Evolutionary conservation across 169 alveolate species (phyloP), one percentile per base, ranked within the genome.

Genomic region (Plasmodium reichenowi): DNA sequence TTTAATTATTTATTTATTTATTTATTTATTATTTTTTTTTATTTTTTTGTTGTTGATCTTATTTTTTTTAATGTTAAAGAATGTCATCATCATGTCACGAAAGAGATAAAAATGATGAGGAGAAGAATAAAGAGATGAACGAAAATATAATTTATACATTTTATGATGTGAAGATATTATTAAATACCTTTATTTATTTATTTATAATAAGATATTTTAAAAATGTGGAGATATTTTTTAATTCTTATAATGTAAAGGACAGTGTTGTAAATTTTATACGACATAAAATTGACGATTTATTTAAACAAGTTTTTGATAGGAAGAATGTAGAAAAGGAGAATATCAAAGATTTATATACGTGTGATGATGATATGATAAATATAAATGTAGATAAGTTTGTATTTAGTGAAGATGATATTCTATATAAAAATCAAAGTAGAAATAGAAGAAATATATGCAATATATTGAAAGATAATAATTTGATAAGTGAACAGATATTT

Each of bases 151-250:
- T 63, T 10, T 24, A 59, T 54, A n/a, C 15, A 24, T 60, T 78
- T 78, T 78, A 58, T 9, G 71, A 78, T 10, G 71, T 67, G 62
- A 32, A 47, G 1, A 45, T 67, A 20, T 24, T 66, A 26, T 58
- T 80, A 72, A 68, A 62, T 67, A 50, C 90, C 32, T 80, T 52
- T 47, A 32, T 80, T 67, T 67, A 67, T 48, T 15, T 24, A 6
- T 80, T 67, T 29, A 67, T 80, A 48, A 4, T 80, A 48, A 15
- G 26, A n/a, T 26, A 67, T 80, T 80, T 80, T 80, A 12, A 45
- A 24, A 9, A 43, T 13, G 20, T 80, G 24, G 52, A 80, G 10
- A 20, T 80, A 3, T 15, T 9, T 10, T 13, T 80, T n/a, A 80
- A 80, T 60, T 17, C 78, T 10, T 13, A 71, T 2, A 66, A 52